Percentiles rank a stretch among this genome's conserved stretches.
Conservation (phyloP, 2,329 filamentous ascomycete genomes). For the Clathrospora elynae region DNA sequence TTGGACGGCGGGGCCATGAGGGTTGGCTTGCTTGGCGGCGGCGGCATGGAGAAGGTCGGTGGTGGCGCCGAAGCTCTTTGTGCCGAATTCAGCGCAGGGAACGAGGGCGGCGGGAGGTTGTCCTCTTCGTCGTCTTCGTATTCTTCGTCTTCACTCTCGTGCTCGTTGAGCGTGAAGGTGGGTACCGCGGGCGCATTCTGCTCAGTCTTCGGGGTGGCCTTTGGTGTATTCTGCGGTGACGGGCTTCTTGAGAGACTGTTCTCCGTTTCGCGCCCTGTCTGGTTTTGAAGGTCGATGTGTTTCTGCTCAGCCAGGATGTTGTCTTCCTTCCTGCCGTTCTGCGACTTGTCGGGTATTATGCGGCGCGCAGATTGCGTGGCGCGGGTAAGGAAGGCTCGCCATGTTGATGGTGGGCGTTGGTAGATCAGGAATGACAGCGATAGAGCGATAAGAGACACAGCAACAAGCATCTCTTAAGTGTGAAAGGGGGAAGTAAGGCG, state of each 20-base stretch:
- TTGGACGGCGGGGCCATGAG: slow-evolving; percentile 46
- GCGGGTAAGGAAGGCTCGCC: slow-evolving; percentile 31
- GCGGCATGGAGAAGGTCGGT: slow-evolving; percentile 22
- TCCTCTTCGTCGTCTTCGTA: slow-evolving; percentile 40
- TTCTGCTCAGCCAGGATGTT: slow-evolving; percentile 19
- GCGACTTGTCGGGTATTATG: slow-evolving; percentile 22
- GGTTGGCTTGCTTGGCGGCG: slow-evolving; percentile 25
- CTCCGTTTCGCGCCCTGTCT: slow-evolving; percentile 7
- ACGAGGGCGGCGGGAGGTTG: slow-evolving; percentile 49
- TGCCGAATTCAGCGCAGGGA: slow-evolving; percentile 54
- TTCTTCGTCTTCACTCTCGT: slow-evolving; percentile 37
- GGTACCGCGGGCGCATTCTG: slow-evolving; percentile 32
- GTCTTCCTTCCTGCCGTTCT: slow-evolving; percentile 16
- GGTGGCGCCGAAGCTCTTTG: slow-evolving; percentile 48
- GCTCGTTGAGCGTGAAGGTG: slow-evolving; percentile 46
- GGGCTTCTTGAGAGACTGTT: slow-evolving; percentile 3
- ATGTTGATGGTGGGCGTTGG: slow-evolving; percentile 45
- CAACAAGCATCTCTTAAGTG: slow-evolving; percentile 46
- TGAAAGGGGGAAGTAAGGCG: slow-evolving; percentile 11
- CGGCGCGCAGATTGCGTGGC: slow-evolving; percentile 14
- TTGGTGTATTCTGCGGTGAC: slow-evolving; percentile 43
- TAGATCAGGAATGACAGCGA: slow-evolving; percentile 47
- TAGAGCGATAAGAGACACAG: slow-evolving; percentile 45
- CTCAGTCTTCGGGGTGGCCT: slow-evolving; percentile 27
- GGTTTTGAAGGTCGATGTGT: slow-evolving; percentile 20